phyloP scores from a whole-genome alignment of 208 protist genomes.

The Acanthamoeba quina region DNA sequence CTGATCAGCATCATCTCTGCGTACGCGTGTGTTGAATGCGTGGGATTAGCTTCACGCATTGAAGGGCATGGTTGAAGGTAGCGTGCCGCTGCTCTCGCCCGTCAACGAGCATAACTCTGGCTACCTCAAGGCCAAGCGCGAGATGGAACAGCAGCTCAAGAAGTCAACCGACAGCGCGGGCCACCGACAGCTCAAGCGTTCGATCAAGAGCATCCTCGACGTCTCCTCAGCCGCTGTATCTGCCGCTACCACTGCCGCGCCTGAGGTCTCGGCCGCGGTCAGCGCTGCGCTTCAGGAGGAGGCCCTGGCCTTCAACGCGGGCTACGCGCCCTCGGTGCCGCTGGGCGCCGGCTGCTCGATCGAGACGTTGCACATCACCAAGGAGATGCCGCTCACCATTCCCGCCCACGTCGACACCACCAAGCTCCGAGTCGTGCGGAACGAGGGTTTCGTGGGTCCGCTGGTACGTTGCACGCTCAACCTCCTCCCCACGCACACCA shows the following conservation, averaged over 20 bases:
- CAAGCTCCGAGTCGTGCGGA: conserved; percentile 52
- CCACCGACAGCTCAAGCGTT: conserved; percentile 38
- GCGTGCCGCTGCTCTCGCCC: conserved; percentile 66
- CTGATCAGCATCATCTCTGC: no score
- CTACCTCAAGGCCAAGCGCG: conserved; percentile 75
- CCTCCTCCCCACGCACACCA: no score
- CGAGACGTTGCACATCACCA: not conserved
- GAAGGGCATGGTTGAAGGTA: not conserved
- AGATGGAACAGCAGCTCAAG: conserved; percentile 35
- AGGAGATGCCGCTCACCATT: conserved; percentile 52
- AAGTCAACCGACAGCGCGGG: not conserved
- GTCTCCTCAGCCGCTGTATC: no score
- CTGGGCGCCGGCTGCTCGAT: conserved; percentile 10
- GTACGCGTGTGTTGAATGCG: no score
- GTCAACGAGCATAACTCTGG: conserved; percentile 70
- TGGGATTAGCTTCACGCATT: no score
- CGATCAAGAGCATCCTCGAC: no score
- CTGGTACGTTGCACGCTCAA: no score
- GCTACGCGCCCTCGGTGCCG: not conserved
- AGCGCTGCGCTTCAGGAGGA: not conserved
- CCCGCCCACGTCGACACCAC: not conserved
- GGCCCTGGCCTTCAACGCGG: not conserved
- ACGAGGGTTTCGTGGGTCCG: conserved; percentile 54
- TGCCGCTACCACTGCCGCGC: no score
- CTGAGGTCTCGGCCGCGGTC: not conserved